Evolutionary conservation across 2,329 filamentous ascomycete species (phyloP), one percentile per base, ranked within the genome.

Genomic region (Beauveria pseudobassiana): DNA sequence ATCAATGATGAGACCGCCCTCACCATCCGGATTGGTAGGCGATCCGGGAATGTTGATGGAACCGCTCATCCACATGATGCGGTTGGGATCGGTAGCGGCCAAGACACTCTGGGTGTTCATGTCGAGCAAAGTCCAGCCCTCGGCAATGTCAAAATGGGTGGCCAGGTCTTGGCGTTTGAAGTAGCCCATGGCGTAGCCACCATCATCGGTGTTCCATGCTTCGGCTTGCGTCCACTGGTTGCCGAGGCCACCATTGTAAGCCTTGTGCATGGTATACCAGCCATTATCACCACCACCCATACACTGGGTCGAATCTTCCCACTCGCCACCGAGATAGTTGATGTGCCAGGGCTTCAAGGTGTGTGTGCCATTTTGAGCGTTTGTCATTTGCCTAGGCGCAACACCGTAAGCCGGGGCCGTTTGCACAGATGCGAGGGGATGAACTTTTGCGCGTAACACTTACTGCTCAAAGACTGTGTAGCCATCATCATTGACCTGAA

Each of bases 101-200:
- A 63, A 42, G 12, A 63, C 46, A 43, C 57, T 60, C 40, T 63
- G 62, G 5, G 34, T 30, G 30, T 55, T 60, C 62, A 63, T 63
- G 24, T 63, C 62, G 48, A 65, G 62, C 26, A 69, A 26, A 5
- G 80, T 83, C 76, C 78, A 84, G 7, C 75, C 78, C 65, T 84
- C 82, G 5, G 80, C 82, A 65, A 84, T 77, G 28, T 77, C 76
- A 67, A 79, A 84, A 42, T 84, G 81, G 34, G 81, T 77, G 0
- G 81, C 79, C 34, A 84, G 74, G 64, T 84, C 81, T 9, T 75
- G 66, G 42, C 80, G 72, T 60, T 78, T 79, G 65, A 76, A 76
- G 67, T 83, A 82, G 0, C 76, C 80, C 80, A 61, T 77, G 76
- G 26, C 74, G 68, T 14, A 60, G 26, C 49, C 50, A 22, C 56